Percentiles rank a stretch among this genome's conserved stretches.
Conservation (phyloP, 1,139 yeast genomes). For the Lodderomyces elongisporus region DNA sequence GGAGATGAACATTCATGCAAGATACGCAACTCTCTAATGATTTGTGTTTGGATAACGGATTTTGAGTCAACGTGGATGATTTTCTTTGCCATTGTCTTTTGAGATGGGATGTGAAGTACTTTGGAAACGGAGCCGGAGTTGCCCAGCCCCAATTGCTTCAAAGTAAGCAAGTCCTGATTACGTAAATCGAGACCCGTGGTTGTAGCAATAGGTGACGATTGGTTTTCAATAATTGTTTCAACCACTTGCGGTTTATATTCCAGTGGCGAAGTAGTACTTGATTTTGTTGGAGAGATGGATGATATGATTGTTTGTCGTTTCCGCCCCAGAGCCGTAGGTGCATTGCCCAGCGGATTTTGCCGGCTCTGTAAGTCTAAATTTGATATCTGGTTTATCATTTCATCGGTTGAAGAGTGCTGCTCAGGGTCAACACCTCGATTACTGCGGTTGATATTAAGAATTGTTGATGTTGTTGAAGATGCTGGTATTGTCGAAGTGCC, state of each 20-base stretch:
- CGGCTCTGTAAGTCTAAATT: slow-evolving; percentile 20
- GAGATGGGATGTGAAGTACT: slow-evolving; percentile 83
- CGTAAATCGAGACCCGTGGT: slow-evolving; percentile 44
- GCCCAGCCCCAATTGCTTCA: slow-evolving; percentile 84
- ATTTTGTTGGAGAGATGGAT: slow-evolving; percentile 42
- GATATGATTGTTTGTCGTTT: slow-evolving; percentile 43
- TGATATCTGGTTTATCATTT: slow-evolving; percentile 29
- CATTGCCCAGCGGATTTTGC: slow-evolving; percentile 1
- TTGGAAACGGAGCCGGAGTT: slow-evolving; percentile 91
- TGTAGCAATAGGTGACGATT: slow-evolving; percentile 32
- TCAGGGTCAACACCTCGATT: slow-evolving; percentile 30
- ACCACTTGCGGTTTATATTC: slow-evolving; percentile 9
- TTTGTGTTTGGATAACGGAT: slow-evolving; percentile 75
- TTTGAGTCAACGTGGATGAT: slow-evolving; percentile 83
- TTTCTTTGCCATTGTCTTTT: slow-evolving; percentile 86
- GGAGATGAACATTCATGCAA: slow-evolving; percentile 86
- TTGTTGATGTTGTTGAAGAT: neutral
- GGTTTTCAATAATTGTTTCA: slow-evolving; percentile 6
- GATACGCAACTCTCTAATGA: slow-evolving; percentile 80
- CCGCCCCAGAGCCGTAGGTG: slow-evolving; percentile 7
- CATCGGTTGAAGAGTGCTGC: slow-evolving; percentile 18
- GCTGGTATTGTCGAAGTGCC: slow-evolving; percentile 2
- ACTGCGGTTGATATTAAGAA: slow-evolving; percentile 17
- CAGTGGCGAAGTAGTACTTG: slow-evolving; percentile 20
- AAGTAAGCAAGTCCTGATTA: slow-evolving; percentile 64